A percentile compares a stretch with the other conserved stretches of the same genome.
Conservation (phyloP, 352 stramenopile genomes). For the Phytophthora boehmeriae region DNA sequence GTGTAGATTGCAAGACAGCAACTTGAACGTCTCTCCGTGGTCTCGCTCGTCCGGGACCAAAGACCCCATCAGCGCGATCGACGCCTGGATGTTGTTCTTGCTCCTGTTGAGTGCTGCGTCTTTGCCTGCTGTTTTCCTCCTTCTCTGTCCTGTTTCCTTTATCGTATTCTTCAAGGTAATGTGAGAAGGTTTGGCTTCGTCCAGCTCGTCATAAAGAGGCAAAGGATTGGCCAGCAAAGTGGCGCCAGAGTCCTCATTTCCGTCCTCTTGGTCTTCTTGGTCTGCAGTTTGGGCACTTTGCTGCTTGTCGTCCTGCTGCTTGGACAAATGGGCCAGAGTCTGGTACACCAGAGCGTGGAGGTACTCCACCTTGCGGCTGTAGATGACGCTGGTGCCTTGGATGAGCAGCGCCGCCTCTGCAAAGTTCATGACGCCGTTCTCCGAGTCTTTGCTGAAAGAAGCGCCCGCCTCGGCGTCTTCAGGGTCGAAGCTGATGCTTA, state of each 20-base stretch:
- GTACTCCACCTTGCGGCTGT: slow-evolving; percentile 96
- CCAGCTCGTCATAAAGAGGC: slow-evolving; percentile 64
- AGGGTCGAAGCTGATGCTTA: slow-evolving; percentile 74
- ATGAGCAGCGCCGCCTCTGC: slow-evolving; percentile 93
- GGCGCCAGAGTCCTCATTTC: slow-evolving; percentile 21
- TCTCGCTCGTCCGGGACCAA: slow-evolving; percentile 77
- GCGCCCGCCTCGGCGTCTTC: slow-evolving; percentile 29
- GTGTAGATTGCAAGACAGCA: slow-evolving; percentile 81
- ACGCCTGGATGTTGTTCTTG: slow-evolving; percentile 81
- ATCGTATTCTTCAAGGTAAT: slow-evolving; percentile 59
- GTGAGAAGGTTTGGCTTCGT: slow-evolving; percentile 51
- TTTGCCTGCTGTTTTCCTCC: slow-evolving; percentile 24
- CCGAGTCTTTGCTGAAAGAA: slow-evolving; percentile 17
- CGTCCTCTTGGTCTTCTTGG: slow-evolving; percentile 30
- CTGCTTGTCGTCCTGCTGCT: slow-evolving; percentile 52
- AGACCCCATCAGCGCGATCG: slow-evolving; percentile 83
- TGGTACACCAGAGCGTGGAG: slow-evolving; percentile 93
- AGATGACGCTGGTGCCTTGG: slow-evolving; percentile 93
- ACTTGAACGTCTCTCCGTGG: slow-evolving; percentile 86
- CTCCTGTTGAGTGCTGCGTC: slow-evolving; percentile 37
- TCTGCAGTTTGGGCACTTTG: slow-evolving; percentile 20
- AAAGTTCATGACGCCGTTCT: slow-evolving; percentile 88
- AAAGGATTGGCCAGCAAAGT: slow-evolving; percentile 65
- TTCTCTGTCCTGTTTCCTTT: slow-evolving; percentile 9
- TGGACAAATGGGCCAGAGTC: slow-evolving; percentile 82